Conservation (phyloP, 2,329 filamentous ascomycete genomes). For the Apiospora kogelbergensis region DNA sequence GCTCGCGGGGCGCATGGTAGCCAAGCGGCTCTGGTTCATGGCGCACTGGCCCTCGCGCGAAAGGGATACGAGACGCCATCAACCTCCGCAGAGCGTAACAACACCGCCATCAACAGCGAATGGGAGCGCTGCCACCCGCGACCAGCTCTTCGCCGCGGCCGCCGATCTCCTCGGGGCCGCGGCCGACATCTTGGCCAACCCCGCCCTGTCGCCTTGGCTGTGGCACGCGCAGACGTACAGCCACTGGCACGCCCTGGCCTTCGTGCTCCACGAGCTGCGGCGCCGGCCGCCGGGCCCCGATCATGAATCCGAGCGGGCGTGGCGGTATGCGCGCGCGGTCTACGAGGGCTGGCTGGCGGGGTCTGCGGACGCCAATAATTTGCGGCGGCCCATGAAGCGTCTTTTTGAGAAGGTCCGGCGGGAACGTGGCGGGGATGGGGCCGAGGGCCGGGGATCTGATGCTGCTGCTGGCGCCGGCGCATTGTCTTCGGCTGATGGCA, state of each 20-base stretch:
- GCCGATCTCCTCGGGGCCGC: constrained; percentile 11
- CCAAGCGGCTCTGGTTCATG: constrained; percentile 4
- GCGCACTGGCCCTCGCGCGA: background rate
- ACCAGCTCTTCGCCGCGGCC: constrained; percentile 9
- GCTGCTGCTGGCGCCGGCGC: background rate
- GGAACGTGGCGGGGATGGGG: background rate
- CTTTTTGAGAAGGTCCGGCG: background rate
- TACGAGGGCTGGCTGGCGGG: background rate
- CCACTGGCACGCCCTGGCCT: constrained; percentile 17
- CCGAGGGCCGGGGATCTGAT: background rate
- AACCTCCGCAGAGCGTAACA: background rate
- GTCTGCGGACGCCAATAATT: background rate
- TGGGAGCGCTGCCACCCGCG: background rate
- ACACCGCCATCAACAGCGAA: too few relatives aligned
- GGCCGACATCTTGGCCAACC: background rate
- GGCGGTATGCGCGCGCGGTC: constrained; percentile 9
- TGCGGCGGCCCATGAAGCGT: background rate
- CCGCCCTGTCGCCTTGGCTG: background rate
- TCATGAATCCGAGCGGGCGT: constrained; percentile 18
- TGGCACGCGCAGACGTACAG: constrained; percentile 14
- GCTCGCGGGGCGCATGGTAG: constrained; percentile 9
- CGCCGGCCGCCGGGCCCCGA: constrained; percentile 9
- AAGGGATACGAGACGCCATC: too few relatives aligned
- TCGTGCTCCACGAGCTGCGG: constrained; percentile 17
- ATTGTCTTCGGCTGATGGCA: background rate